Base-by-base conservation (phyloP, 2,329 filamentous ascomycete species). In the Colletotrichum sp. region DNA sequence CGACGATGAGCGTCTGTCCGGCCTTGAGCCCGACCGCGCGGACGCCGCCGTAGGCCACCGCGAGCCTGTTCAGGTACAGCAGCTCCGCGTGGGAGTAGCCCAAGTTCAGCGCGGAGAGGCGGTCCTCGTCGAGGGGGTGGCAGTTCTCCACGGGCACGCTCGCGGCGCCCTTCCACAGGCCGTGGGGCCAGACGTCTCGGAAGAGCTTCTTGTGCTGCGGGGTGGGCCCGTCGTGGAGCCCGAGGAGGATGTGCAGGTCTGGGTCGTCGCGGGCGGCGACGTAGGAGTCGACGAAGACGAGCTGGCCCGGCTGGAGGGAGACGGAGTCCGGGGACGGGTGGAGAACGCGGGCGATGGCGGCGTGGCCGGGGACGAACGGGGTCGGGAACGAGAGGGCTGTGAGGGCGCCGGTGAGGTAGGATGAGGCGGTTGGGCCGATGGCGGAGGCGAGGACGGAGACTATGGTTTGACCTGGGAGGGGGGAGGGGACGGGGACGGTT, bases 1-100 rank as follows among this genome's bases (percentile, higher is more conserved):
- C 80, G 0, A 90, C 78, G 36, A 90, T 80, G 29, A 90, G 80
- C 0, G 84, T 87, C 72, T 90, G 85, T 4, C 88, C 87, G 1
- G 85, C 77, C 65, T 83, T 78, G 15, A 90, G 69, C 8, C 80
- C 78, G 63, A 87, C 80, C 34, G 83, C 83, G 1, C 79, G 72
- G 4, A 89, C 76, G 1, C 86, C 87, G 8, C 87, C 88, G 70
- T 84, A 87, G 0, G 85, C 81, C 2, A 90, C 84, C 1, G 84
- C 69, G 3, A 84, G 76, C 6, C 78, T 75, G 15, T 75, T 62
- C 6, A 89, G 72, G 21, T 84, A 83, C 34, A 77, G 75, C 38
- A 90, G 78, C 9, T 89, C 84, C 2, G 77, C 75, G 11, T 84
- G 15, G 1, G 51, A 76, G 77, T 89, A 89, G 1, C 86, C 86